A percentile compares a stretch with the other conserved stretches of the same genome.
These are phyloP conservation scores for Tuber indicum DNA, from an alignment of 495 filamentous ascomycete species.

Conservation along the genomic window DNA sequence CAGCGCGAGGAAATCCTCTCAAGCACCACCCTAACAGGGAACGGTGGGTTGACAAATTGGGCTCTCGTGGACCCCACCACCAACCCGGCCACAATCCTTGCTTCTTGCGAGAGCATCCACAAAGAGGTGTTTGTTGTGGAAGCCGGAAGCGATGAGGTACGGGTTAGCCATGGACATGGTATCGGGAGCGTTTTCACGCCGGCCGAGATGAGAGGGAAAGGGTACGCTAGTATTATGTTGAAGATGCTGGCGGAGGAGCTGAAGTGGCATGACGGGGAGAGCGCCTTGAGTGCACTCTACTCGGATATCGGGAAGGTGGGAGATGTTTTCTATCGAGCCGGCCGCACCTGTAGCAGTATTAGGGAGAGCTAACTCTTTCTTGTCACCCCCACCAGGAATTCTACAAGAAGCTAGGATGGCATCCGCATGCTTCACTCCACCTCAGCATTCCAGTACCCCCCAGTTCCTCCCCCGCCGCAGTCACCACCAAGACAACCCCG, in stretches of 20 bases:
- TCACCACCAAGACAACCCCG: conserved; percentile 12
- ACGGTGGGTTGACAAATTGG: conserved; percentile 79
- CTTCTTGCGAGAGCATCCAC: conserved; percentile 73
- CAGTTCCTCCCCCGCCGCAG: conserved; percentile 10
- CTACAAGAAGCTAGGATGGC: conserved; percentile 78
- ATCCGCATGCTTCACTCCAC: conserved; percentile 63
- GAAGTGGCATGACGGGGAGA: conserved; percentile 44
- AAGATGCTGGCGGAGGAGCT: conserved; percentile 46
- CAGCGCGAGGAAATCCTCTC: conserved; percentile 65
- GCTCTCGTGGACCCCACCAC: conserved; percentile 59
- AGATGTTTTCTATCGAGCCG: not conserved
- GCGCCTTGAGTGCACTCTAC: conserved; percentile 61
- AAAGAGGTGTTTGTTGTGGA: conserved; percentile 66
- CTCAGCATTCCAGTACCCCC: conserved; percentile 53
- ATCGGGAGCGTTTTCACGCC: conserved; percentile 84
- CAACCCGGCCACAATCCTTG: conserved; percentile 54
- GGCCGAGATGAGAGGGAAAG: conserved; percentile 60
- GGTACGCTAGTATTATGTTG: conserved; percentile 73
- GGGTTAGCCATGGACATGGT: conserved; percentile 50
- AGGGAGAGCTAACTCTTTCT: conserved; percentile 5
- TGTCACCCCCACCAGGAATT: conserved; percentile 49
- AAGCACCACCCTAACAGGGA: conserved; percentile 58
- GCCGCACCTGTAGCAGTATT: not conserved
- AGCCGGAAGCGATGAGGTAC: conserved; percentile 36
- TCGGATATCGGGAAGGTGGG: conserved; percentile 85